phyloP scores from a whole-genome alignment of 805 yeast genomes.

The Brettanomyces naardenensis region DNA sequence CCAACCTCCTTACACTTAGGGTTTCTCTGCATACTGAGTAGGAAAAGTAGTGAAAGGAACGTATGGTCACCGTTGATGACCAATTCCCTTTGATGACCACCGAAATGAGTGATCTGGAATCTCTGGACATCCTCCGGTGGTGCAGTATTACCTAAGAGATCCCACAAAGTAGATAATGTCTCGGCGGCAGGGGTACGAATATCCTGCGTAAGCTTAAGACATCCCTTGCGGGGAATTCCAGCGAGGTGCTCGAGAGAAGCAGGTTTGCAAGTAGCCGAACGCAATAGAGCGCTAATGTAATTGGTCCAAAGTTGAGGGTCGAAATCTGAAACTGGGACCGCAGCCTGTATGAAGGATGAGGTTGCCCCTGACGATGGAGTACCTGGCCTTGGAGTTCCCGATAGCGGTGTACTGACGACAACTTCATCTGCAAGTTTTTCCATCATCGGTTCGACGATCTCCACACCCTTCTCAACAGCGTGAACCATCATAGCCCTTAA shows the following conservation, averaged over 20 bases:
- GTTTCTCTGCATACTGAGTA: slow-evolving; percentile 63
- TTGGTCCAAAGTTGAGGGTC: background rate
- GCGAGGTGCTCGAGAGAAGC: slow-evolving; percentile 63
- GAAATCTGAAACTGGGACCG: background rate
- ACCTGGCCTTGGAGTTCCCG: background rate
- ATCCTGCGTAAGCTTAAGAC: slow-evolving; percentile 54
- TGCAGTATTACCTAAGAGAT: slow-evolving; percentile 57
- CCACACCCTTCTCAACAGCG: slow-evolving; percentile 4
- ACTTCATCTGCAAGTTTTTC: background rate
- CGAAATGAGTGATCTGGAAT: slow-evolving; percentile 53
- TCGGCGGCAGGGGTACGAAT: slow-evolving; percentile 51
- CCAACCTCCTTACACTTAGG: slow-evolving; percentile 53
- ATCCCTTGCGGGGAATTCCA: slow-evolving; percentile 65
- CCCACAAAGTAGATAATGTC: slow-evolving; percentile 63
- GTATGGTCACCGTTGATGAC: background rate
- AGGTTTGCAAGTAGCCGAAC: slow-evolving; percentile 17
- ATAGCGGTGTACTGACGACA: too few species aligned
- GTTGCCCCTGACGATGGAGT: background rate
- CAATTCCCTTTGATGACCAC: slow-evolving; percentile 49
- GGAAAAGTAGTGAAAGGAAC: slow-evolving; percentile 53
- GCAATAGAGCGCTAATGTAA: background rate
- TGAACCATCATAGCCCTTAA: slow-evolving; percentile 44
- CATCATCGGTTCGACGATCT: slow-evolving; percentile 26
- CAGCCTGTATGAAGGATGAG: background rate
- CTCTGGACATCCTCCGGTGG: slow-evolving; percentile 43